These are phyloP conservation scores for Yamadazyma philogaea DNA, from an alignment of 805 yeast genomes.

Conservation along the genomic window DNA sequence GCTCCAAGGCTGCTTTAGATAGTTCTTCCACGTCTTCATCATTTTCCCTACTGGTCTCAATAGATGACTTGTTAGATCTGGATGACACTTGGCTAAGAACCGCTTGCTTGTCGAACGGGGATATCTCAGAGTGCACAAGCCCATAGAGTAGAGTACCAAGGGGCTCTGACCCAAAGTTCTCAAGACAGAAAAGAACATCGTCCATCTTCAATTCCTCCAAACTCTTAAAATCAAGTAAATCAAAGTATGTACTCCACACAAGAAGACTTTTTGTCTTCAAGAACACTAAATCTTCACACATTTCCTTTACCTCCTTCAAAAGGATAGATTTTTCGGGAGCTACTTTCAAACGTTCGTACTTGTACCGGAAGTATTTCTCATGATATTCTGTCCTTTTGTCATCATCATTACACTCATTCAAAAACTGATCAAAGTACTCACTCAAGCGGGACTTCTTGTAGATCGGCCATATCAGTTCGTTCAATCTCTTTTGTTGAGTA, in stretches of 20 bases:
- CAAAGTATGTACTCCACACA: constrained; percentile 74
- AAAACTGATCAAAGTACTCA: constrained; percentile 49
- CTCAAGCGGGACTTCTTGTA: constrained; percentile 53
- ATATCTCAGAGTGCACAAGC: constrained; percentile 63
- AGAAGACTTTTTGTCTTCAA: constrained; percentile 57
- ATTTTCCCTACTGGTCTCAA: constrained; percentile 11
- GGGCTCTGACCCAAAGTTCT: constrained; percentile 57
- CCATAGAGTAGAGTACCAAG: constrained; percentile 61
- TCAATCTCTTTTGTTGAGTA: constrained; percentile 37
- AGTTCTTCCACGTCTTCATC: constrained; percentile 13
- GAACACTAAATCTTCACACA: constrained; percentile 70
- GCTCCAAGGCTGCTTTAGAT: not conserved
- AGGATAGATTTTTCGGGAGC: constrained; percentile 47
- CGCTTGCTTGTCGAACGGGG: constrained; percentile 47
- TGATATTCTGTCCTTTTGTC: constrained; percentile 56
- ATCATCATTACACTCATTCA: constrained; percentile 62
- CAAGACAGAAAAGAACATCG: constrained; percentile 49
- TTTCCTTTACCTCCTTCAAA: constrained; percentile 45
- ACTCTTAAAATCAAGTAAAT: constrained; percentile 61
- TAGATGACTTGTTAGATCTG: not conserved
- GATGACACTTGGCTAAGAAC: constrained; percentile 7
- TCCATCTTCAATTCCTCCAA: constrained; percentile 47
- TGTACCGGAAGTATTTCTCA: constrained; percentile 54
- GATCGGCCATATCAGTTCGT: constrained; percentile 44
- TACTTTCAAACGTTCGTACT: constrained; percentile 50